Conservation (phyloP, 352 stramenopile species). For the Globisporangium nunn region DNA sequence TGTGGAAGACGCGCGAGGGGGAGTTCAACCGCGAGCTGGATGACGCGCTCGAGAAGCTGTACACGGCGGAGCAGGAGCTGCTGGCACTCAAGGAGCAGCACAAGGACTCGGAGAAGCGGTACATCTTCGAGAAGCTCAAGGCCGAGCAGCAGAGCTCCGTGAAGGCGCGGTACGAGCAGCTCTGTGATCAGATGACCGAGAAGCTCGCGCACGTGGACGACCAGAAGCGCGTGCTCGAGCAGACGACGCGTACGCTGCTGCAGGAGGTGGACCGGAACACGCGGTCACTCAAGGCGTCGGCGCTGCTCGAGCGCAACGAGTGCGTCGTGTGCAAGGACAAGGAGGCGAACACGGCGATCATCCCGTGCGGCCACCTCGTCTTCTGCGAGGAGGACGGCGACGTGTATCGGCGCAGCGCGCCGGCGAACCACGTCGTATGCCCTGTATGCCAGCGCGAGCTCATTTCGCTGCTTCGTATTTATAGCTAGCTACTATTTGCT, state of each 20-base stretch:
- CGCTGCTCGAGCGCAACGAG: slow-evolving; percentile 55
- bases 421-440: slow-evolving; percentile 42
- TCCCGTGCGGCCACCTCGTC: slow-evolving; percentile 77
- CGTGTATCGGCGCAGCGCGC: slow-evolving; percentile 44
- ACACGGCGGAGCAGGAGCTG: slow-evolving; percentile 39
- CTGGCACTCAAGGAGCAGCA: slow-evolving; percentile 32
- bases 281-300: slow-evolving; percentile 52
- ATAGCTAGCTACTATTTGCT: slow-evolving; percentile 39
- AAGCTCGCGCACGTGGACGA: slow-evolving; percentile 56
- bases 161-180: slow-evolving; percentile 62
- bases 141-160: slow-evolving; percentile 72
- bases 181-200: slow-evolving; percentile 70
- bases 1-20: slow-evolving; percentile 70
- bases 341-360: slow-evolving; percentile 59
- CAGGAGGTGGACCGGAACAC: slow-evolving; percentile 70
- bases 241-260: slow-evolving; percentile 68
- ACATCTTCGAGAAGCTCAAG: slow-evolving; percentile 62
- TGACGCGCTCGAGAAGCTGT: slow-evolving; percentile 44
- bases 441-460: slow-evolving; percentile 79
- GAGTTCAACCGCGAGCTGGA: slow-evolving; percentile 69
- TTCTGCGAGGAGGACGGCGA: slow-evolving; percentile 82
- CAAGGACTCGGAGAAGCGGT: slow-evolving; percentile 62
- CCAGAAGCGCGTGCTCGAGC: slow-evolving; percentile 73
- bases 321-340: slow-evolving; percentile 80
- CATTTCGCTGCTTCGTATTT: slow-evolving; percentile 76